phyloP scores from a whole-genome alignment of 2,329 filamentous ascomycete species.

The Colletotrichum paranaense region DNA sequence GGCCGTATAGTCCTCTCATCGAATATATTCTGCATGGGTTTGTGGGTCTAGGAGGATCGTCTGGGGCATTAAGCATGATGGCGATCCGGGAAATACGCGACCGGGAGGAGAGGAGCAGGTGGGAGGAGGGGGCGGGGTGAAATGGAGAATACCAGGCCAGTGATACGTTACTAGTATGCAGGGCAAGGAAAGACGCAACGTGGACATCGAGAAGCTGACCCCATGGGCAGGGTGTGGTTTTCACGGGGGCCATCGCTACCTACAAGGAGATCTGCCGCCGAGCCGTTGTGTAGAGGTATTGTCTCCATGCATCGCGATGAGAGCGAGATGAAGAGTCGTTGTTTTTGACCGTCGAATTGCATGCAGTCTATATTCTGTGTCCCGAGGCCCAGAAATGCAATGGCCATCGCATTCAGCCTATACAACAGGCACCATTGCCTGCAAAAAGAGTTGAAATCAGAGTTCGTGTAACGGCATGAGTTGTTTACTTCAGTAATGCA shows the following conservation, averaged over 20 bases:
- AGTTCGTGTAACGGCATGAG: slow-evolving; percentile 25
- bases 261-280: no score
- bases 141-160: background rate
- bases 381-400: slow-evolving; percentile 25
- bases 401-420: slow-evolving; percentile 30
- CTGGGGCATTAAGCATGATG: background rate
- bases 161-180: background rate
- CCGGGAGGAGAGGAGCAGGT: background rate
- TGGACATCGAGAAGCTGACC: background rate
- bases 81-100: background rate
- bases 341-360: slow-evolving; percentile 28
- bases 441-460: slow-evolving; percentile 18
- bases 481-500: slow-evolving; percentile 29
- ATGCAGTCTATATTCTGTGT: slow-evolving; percentile 35
- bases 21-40: background rate
- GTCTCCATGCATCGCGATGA: no score
- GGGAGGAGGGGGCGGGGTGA: background rate
- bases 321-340: background rate
- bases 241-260: background rate
- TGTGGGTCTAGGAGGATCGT: background rate
- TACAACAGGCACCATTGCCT: slow-evolving; percentile 25
- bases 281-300: background rate
- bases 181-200: background rate
- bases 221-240: background rate
- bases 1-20: background rate